A percentile compares a stretch with the other conserved stretches of the same genome.
These are phyloP conservation scores for Babesia microti DNA, from an alignment of 169 alveolate genomes.

Conservation along the genomic window DNA sequence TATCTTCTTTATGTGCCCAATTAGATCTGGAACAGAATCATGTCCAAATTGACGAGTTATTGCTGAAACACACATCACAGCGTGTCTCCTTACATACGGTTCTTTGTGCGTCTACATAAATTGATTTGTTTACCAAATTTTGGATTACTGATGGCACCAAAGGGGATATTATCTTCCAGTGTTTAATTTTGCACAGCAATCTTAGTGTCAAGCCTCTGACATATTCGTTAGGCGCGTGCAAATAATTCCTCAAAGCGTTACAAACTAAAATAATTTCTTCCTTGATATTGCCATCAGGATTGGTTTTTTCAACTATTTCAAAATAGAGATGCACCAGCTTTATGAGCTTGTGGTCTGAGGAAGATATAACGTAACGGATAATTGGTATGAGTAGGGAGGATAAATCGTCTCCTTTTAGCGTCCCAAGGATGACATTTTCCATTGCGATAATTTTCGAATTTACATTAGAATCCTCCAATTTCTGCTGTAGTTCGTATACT, in stretches of 20 bases:
- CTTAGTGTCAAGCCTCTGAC: conserved; percentile 90
- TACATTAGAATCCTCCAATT: conserved; percentile 47
- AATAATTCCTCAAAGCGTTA: conserved; percentile 88
- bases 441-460: conserved; percentile 50
- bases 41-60: conserved; percentile 79
- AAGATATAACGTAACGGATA: conserved; percentile 66
- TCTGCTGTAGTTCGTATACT: too few species aligned
- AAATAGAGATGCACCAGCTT: conserved; percentile 84
- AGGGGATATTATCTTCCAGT: conserved; percentile 80
- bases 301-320: conserved; percentile 87
- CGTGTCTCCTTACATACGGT: conserved; percentile 87
- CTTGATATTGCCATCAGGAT: conserved; percentile 84
- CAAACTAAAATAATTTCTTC: conserved; percentile 93
- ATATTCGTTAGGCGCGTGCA: conserved; percentile 89
- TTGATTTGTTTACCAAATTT: conserved; percentile 46
- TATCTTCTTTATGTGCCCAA: conserved; percentile 54
- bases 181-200: conserved; percentile 78
- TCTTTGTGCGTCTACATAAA: conserved; percentile 65
- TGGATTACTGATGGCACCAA: conserved; percentile 80
- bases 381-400: conserved; percentile 63
- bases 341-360: conserved; percentile 71
- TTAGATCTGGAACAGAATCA: conserved; percentile 74
- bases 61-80: conserved; percentile 77
- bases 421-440: conserved; percentile 49
- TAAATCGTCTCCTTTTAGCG: conserved; percentile 52